Evolutionary conservation across 441 rosid species (phyloP).

Genomic region (Capsella rubella): DNA sequence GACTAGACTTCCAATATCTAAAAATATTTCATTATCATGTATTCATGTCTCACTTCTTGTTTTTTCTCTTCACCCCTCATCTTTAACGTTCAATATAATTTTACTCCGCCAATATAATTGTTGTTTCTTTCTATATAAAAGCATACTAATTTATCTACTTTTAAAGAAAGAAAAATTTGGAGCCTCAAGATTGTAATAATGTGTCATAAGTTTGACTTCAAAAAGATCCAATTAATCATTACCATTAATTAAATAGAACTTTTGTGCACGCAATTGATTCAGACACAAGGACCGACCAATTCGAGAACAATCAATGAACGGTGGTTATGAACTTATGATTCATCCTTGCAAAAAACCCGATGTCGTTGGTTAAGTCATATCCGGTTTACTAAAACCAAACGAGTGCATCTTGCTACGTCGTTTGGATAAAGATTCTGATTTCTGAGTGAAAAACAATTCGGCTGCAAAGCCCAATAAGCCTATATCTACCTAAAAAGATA

Average conservation of each 20-base stretch:
- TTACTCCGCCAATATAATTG: background rate
- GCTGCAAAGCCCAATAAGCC: constrained; percentile 40
- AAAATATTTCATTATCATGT: constrained; percentile 35
- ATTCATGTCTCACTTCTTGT: constrained; percentile 15
- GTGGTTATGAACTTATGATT: background rate
- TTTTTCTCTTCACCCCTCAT: constrained; percentile 12
- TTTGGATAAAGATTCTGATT: background rate
- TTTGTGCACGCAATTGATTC: constrained; percentile 29
- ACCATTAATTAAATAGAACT: background rate
- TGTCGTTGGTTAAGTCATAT: background rate
- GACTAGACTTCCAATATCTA: constrained; percentile 42
- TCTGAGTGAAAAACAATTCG: constrained; percentile 34
- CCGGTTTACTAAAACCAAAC: constrained; percentile 46
- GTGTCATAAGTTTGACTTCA: constrained; percentile 16
- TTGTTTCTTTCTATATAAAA: background rate
- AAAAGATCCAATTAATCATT: background rate
- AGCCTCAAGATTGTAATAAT: constrained; percentile 39
- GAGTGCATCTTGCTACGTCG: constrained; percentile 22
- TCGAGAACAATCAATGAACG: constrained; percentile 15
- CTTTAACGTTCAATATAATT: constrained; percentile 7
- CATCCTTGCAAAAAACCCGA: background rate
- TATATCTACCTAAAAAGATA: background rate
- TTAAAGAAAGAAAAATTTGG: background rate
- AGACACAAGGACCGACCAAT: constrained; percentile 42
- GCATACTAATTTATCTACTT: too few relatives aligned